These are phyloP conservation scores for Uromyces viciae-fabae DNA, from an alignment of 1,284 basidiomycete genomes.

Conservation along the genomic window DNA sequence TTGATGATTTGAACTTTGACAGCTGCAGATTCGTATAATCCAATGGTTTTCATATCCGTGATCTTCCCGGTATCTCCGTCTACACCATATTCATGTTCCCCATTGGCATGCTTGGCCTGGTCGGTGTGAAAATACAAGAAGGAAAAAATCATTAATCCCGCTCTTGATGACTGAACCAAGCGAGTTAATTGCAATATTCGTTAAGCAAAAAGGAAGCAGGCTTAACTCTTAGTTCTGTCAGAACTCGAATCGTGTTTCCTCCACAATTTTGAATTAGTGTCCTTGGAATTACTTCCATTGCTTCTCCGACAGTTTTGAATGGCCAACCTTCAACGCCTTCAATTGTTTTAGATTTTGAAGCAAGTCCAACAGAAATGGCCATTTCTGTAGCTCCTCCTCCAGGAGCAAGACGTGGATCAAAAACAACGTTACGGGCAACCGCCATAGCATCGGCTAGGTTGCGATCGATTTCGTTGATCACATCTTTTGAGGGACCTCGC, in stretches of 20 bases:
- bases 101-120: slow-evolving; percentile 89
- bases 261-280: slow-evolving; percentile 94
- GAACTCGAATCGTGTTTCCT: slow-evolving; percentile 84
- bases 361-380: slow-evolving; percentile 77
- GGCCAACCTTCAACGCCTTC: slow-evolving; percentile 84
- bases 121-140: too few relatives aligned
- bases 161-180: too few relatives aligned
- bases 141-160: too few relatives aligned
- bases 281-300: slow-evolving; percentile 94
- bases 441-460: slow-evolving; percentile 97
- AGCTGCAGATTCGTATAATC: slow-evolving; percentile 87
- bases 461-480: slow-evolving; percentile 94
- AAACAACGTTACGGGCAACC: slow-evolving; percentile 92
- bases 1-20: slow-evolving; percentile 98
- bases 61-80: slow-evolving; percentile 93
- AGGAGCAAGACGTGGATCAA: slow-evolving; percentile 85
- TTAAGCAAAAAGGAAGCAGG: slow-evolving; percentile 15
- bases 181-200: not conserved
- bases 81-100: slow-evolving; percentile 84
- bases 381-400: slow-evolving; percentile 97
- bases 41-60: slow-evolving; percentile 90
- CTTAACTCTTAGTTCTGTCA: slow-evolving; percentile 81
- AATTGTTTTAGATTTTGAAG: slow-evolving; percentile 73
- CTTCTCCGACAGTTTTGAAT: slow-evolving; percentile 86
- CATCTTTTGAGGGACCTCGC: slow-evolving; percentile 96